Conservation (phyloP, 768 basidiomycete species). For the Lactarius hengduanensis region DNA sequence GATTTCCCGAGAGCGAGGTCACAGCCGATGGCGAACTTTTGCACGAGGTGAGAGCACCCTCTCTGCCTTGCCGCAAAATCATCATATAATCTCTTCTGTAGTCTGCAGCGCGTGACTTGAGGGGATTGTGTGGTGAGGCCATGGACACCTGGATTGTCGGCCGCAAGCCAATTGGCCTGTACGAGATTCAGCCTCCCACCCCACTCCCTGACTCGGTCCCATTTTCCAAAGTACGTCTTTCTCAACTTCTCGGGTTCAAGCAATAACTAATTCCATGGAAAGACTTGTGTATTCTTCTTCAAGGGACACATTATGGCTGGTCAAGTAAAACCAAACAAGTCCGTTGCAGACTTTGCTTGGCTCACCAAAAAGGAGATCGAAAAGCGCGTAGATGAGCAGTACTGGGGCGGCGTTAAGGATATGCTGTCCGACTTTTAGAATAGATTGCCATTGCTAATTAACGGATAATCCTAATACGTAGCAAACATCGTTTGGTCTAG, state of each 20-base stretch:
- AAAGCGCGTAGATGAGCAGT: slow-evolving; percentile 59
- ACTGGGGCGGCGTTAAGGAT: slow-evolving; percentile 78
- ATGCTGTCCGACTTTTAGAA: slow-evolving; percentile 65
- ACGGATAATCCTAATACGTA: slow-evolving; percentile 10
- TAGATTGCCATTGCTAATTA: slow-evolving; percentile 20
- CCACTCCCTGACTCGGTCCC: slow-evolving; percentile 28
- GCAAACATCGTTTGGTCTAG: neutral
- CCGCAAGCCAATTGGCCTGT: slow-evolving; percentile 80
- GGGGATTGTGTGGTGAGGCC: slow-evolving; percentile 66
- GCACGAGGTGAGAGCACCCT: slow-evolving; percentile 60
- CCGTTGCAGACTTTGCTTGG: slow-evolving; percentile 83
- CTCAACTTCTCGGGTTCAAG: neutral
- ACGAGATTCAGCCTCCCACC: slow-evolving; percentile 45
- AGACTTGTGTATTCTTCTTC: slow-evolving; percentile 86
- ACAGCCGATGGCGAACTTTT: slow-evolving; percentile 64
- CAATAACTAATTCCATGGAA: neutral
- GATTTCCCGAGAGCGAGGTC: slow-evolving; percentile 71
- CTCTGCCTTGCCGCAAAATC: neutral
- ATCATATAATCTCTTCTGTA: slow-evolving; percentile 34
- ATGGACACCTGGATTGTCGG: slow-evolving; percentile 98
- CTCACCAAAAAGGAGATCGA: slow-evolving; percentile 90
- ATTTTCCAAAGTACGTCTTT: slow-evolving; percentile 25
- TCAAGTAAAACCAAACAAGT: slow-evolving; percentile 61
- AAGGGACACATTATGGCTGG: slow-evolving; percentile 93
- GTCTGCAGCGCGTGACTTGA: slow-evolving; percentile 74